Evolutionary conservation across 257 asterid species (phyloP).

Genomic region (Perilla frutescens): DNA sequence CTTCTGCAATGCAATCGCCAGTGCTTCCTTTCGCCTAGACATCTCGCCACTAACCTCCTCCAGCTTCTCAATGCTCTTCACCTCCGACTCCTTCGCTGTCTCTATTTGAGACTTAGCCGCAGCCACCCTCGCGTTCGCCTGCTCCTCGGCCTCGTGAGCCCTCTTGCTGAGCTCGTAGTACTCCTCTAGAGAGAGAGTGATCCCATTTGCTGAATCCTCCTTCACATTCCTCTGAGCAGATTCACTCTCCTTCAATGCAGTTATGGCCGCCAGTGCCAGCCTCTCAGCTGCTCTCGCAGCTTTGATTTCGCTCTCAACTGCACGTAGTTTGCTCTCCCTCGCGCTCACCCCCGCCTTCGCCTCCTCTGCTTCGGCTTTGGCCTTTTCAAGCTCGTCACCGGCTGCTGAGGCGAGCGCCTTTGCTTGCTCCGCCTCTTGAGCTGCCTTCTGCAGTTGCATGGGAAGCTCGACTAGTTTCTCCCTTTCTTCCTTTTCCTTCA

Average conservation of each 20-base stretch:
- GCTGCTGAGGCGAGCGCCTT: constrained; percentile 55
- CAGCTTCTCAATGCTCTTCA: constrained; percentile 59
- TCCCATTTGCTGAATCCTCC: constrained; percentile 51
- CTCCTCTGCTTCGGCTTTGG: constrained; percentile 65
- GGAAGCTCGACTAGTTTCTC: constrained; percentile 73
- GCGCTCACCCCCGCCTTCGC: constrained; percentile 65
- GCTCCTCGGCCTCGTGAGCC: constrained; percentile 88
- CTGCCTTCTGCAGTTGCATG: constrained; percentile 67
- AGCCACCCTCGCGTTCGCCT: constrained; percentile 63
- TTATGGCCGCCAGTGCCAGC: constrained; percentile 81
- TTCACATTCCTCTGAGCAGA: constrained; percentile 37
- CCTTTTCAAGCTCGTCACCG: constrained; percentile 57
- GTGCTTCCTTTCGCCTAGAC: constrained; percentile 53
- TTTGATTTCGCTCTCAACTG: constrained; percentile 79
- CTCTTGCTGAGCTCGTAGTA: constrained; percentile 86
- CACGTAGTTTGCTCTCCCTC: constrained; percentile 59
- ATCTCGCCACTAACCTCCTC: constrained; percentile 63
- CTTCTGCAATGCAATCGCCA: constrained; percentile 60
- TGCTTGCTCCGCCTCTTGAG: constrained; percentile 66
- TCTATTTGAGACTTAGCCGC: constrained; percentile 67
- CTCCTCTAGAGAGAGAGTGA: constrained; percentile 74
- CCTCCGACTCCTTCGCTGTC: constrained; percentile 73
- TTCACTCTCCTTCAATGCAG: constrained; percentile 72
- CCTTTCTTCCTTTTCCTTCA: constrained; percentile 67
- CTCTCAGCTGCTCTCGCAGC: constrained; percentile 82